Evolutionary conservation across 31 red algal species (phyloP).

Genomic region (Odonthalia washingtoniensis): DNA sequence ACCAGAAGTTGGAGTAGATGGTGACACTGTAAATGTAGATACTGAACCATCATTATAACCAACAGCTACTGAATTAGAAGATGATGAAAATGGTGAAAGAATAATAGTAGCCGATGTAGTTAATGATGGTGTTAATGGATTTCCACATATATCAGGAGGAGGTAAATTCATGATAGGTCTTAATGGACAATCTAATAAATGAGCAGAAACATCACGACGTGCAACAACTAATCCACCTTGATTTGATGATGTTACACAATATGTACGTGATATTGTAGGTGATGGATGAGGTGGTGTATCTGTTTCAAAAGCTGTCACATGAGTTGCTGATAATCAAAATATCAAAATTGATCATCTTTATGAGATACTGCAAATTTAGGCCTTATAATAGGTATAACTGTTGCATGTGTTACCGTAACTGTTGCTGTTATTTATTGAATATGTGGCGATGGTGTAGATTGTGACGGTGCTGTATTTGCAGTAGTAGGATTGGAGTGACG

Average conservation of each 20-base stretch:
- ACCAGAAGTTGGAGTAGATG: neutral
- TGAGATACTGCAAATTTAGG: neutral
- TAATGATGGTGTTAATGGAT: neutral
- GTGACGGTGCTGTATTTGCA: neutral
- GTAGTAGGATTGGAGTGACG: too few species aligned
- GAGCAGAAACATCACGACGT: neutral
- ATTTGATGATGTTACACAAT: neutral
- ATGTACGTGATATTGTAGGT: neutral
- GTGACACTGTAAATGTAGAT: neutral
- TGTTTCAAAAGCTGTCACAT: neutral
- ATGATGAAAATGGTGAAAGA: neutral
- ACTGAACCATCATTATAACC: conserved; percentile 49
- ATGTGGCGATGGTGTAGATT: neutral
- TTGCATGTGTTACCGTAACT: neutral
- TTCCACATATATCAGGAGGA: neutral
- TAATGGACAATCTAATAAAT: neutral
- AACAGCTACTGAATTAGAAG: neutral
- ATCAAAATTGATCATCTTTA: neutral
- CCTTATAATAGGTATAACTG: neutral
- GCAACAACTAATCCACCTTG: neutral
- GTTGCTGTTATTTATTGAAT: too few species aligned
- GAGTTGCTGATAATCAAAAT: neutral
- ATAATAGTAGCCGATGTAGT: neutral
- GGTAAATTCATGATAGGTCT: neutral
- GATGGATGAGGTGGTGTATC: neutral